Evolutionary conservation across 78 protist species (phyloP), one percentile per base, ranked within the genome.

Genomic region (slime mould (Dictyostelium discoideum)): DNA sequence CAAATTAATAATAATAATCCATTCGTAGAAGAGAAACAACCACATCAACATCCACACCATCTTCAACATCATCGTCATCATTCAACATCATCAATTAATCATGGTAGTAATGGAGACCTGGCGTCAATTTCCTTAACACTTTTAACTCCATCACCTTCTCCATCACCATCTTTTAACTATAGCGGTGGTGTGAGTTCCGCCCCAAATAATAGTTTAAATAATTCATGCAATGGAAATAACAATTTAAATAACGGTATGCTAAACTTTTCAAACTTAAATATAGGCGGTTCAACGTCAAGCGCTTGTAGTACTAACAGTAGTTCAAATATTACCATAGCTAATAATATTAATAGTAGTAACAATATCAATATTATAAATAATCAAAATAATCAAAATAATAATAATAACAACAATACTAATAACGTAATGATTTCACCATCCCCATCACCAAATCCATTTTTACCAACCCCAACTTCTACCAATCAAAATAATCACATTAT

Each of bases 381-480:
- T 6, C 39, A 74, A 16, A 37, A 37, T 32, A 74, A 69, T 69
- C 26, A 5, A 2, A 37, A 7, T 16, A 26, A 37, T 3, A 76
- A 42, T 40, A 77, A 40, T 42, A 77, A 0, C 20, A 42, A 10
- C 22, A 42, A 22, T 13, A 18, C 10, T 42, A 20, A 20, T 18
- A 46, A 18, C n/a, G 26, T 20, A 50, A 26, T 40, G 76, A 6
- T 74, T 22, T 85, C 90, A 5, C 90, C 90, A 44, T 69, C 90
- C 42, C 90, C 79, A 24, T 69, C 90, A 44, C 90, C 90, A 69
- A 69, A 40, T 7, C 90, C 90, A 44, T 69, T 85, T 69, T 85
- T 85, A 69, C 90, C 90, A 29, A 42, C 74, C 1, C 87, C 39
- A 84, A 84, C 37, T 5, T 10, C 79, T 11, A 69, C 37, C 42